Percentiles rank a stretch among this genome's conserved stretches.
Conservation (phyloP, 2,329 filamentous ascomycete genomes). For the Colletotrichum destructivum region DNA sequence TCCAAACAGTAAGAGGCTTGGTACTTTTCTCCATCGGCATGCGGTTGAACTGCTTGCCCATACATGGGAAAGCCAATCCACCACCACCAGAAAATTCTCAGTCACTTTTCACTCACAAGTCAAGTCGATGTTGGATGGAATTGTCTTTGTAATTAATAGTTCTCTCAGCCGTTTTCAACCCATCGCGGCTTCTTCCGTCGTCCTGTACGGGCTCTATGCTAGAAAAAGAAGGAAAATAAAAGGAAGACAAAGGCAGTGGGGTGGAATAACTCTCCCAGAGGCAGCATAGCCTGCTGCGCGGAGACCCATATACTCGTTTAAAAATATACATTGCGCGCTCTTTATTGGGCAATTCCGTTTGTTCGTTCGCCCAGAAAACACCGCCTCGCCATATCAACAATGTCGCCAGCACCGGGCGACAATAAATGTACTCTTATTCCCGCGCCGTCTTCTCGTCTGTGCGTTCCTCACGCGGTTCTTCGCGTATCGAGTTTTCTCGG, state of each 20-base stretch:
- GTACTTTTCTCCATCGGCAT: neutral
- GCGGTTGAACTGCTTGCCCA: neutral
- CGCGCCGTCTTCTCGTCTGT: conserved; percentile 24
- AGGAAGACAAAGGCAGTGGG: neutral
- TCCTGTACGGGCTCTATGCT: neutral
- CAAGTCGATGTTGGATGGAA: too few species aligned
- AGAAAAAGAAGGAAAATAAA: neutral
- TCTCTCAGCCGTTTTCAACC: neutral
- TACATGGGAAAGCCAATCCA: too few species aligned
- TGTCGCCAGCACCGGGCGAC: conserved; percentile 17
- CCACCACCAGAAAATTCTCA: too few species aligned
- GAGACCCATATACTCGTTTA: conserved; percentile 18
- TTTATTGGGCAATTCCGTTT: neutral
- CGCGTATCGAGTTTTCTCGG: conserved; percentile 35
- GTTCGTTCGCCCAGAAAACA: conserved; percentile 5
- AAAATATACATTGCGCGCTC: conserved; percentile 10
- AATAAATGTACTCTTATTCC: conserved; percentile 35
- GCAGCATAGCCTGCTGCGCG: neutral
- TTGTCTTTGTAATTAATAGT: neutral
- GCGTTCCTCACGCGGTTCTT: conserved; percentile 29
- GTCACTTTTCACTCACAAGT: neutral
- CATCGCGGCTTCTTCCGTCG: neutral
- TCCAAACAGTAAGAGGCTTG: neutral
- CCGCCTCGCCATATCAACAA: conserved; percentile 17
- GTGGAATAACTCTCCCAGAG: neutral